Evolutionary conservation across 495 filamentous ascomycete genomes (phyloP).

Genomic region (Rusavskia elegans): DNA sequence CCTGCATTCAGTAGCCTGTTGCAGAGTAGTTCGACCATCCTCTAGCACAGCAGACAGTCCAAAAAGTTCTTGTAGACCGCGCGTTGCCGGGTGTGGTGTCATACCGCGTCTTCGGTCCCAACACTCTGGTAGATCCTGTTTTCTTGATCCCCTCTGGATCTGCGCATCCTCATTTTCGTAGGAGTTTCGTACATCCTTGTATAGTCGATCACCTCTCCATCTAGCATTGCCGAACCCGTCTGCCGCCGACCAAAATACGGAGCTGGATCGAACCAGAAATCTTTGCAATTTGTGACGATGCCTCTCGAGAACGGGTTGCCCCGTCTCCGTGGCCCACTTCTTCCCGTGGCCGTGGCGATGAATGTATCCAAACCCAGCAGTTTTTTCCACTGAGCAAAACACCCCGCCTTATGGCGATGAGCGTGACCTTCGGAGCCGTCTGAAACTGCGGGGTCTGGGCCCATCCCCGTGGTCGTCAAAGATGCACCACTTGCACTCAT

Average conservation of each 20-base stretch:
- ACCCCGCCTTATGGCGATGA: conserved; percentile 38
- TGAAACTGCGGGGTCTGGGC: conserved; percentile 26
- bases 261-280: conserved; percentile 88
- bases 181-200: conserved; percentile 80
- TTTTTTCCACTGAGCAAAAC: conserved; percentile 62
- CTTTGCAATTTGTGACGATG: conserved; percentile 70
- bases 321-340: conserved; percentile 34
- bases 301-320: conserved; percentile 77
- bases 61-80: too few species aligned
- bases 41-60: too few species aligned
- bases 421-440: conserved; percentile 20
- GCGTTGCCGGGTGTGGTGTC: neutral
- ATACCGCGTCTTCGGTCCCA: conserved; percentile 17
- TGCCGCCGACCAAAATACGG: conserved; percentile 64
- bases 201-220: conserved; percentile 70
- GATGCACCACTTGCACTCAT: conserved; percentile 53
- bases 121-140: conserved; percentile 19
- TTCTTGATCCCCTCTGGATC: conserved; percentile 8
- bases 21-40: too few species aligned
- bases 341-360: conserved; percentile 61
- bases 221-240: conserved; percentile 52
- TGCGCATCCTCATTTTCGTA: conserved; percentile 37
- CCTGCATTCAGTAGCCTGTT: too few species aligned
- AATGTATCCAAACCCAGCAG: conserved; percentile 86
- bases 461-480: conserved; percentile 38